Evolutionary conservation across 441 rosid species (phyloP), one percentile per base, ranked within the genome.

Genomic region (Aquilaria agallochum): DNA sequence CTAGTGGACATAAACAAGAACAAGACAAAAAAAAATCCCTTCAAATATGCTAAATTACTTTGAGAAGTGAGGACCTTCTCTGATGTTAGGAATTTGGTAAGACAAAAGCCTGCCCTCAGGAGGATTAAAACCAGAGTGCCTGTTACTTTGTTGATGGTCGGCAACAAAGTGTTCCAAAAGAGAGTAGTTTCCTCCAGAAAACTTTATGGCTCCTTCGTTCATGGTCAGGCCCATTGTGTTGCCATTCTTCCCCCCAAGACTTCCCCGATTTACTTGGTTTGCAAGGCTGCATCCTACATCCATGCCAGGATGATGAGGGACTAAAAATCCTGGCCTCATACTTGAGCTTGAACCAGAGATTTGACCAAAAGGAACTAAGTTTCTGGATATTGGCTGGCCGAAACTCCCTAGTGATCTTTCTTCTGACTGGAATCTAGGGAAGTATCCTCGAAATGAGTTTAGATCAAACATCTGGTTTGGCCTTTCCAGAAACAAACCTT

Each of bases 171-270:
- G 72, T 52, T 74, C 81, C 56, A 83, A 54, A 13, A 71, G 65
- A 62, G 67, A 51, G 50, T 73, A 57, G 70, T 69, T 63, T 61
- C 63, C 75, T 40, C 72, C 76, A 8, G 77, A 49, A 73, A 69
- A 60, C 53, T 75, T 64, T 36, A 56, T 11, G 11, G 73, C 73
- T 69, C 75, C 85, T 52, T 68, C 74, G 48, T 63, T 77, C 78
- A 74, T 61, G 58, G 60, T 59, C 60, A 72, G 62, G 9, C 80
- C 74, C 5, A 70, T 46, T 14, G 69, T n/a, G 31, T 62, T 58
- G 56, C 34, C 31, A 15, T 32, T 67, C 51, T 73, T 76, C 9
- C 49, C 64, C 32, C 62, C 68, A 27, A 70, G 58, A 70, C 70
- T 67, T 58, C 72, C 79, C 57, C 63, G 49, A 59, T 64, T 55